These are phyloP conservation scores for Vanderwaltozyma polyspora DNA, from an alignment of 805 yeast species.

Conservation along the genomic window DNA sequence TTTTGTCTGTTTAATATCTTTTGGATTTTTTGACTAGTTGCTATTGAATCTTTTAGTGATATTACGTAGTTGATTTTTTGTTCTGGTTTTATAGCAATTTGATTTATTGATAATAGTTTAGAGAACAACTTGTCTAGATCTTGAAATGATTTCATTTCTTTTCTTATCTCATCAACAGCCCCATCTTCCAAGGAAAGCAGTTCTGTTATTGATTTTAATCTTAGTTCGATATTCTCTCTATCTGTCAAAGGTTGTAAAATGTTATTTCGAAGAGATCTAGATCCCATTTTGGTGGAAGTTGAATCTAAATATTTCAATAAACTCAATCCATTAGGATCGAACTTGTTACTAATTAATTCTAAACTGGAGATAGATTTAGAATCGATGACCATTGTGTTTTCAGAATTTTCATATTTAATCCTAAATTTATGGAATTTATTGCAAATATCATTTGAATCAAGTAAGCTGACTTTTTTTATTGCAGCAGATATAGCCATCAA, in stretches of 20 bases:
- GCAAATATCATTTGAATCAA: slow-evolving; percentile 1
- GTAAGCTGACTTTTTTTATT: slow-evolving; percentile 6
- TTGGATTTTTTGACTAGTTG: slow-evolving; percentile 4
- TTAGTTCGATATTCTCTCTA: slow-evolving; percentile 23
- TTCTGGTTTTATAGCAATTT: slow-evolving; percentile 17
- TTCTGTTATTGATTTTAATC: slow-evolving; percentile 31
- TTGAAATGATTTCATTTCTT: slow-evolving; percentile 20
- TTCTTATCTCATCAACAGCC: slow-evolving; percentile 10
- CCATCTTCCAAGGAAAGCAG: slow-evolving; percentile 13
- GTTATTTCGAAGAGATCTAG: slow-evolving; percentile 30
- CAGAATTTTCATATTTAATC: slow-evolving; percentile 29
- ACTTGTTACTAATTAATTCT: slow-evolving; percentile 30
- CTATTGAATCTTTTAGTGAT: slow-evolving; percentile 29
- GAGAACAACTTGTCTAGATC: slow-evolving; percentile 35
- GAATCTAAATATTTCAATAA: slow-evolving; percentile 30
- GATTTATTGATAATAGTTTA: slow-evolving; percentile 23
- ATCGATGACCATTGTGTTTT: slow-evolving; percentile 35
- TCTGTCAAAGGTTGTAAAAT: slow-evolving; percentile 40
- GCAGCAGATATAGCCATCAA: slow-evolving; percentile 29
- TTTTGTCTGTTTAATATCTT: slow-evolving; percentile 6
- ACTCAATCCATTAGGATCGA: slow-evolving; percentile 23
- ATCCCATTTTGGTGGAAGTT: slow-evolving; percentile 39
- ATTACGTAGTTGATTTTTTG: slow-evolving; percentile 34
- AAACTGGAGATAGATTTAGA: slow-evolving; percentile 28
- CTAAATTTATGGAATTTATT: slow-evolving; percentile 25